Percentiles rank a stretch among this genome's conserved stretches.
phyloP scores from a whole-genome alignment of 2,329 filamentous ascomycete species.

The Rhynchosporium agropyri region DNA sequence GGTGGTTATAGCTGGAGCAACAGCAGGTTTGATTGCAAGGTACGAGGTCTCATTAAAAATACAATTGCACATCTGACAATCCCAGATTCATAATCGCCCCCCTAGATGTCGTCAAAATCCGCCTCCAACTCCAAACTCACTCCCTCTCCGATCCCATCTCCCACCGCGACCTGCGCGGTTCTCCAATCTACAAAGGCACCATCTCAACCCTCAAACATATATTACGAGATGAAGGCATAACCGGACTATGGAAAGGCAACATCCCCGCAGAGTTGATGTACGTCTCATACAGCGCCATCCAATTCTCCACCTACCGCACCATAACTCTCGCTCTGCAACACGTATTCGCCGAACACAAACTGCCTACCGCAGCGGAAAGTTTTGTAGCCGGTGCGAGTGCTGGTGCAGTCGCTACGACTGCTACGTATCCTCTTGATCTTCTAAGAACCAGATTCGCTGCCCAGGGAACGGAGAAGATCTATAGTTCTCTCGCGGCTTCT shows the following conservation, averaged over 20 bases:
- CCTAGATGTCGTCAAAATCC: slow-evolving; percentile 97
- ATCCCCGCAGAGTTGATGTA: slow-evolving; percentile 94
- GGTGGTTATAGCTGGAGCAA: slow-evolving; percentile 65
- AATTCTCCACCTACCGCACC: slow-evolving; percentile 87
- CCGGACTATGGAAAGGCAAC: slow-evolving; percentile 95
- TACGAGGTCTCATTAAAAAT: slow-evolving; percentile 42
- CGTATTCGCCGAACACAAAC: slow-evolving; percentile 43
- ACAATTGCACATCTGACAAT: slow-evolving; percentile 16
- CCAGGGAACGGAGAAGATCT: slow-evolving; percentile 81
- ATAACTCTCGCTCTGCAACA: slow-evolving; percentile 64
- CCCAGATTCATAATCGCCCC: slow-evolving; percentile 87
- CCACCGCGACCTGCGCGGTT: slow-evolving; percentile 50
- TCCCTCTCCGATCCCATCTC: slow-evolving; percentile 71
- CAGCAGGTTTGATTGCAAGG: slow-evolving; percentile 87
- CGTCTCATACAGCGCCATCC: slow-evolving; percentile 82
- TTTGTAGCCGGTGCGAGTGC: slow-evolving; percentile 84
- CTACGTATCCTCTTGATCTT: slow-evolving; percentile 91
- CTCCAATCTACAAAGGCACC: slow-evolving; percentile 72
- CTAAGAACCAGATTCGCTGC: slow-evolving; percentile 96
- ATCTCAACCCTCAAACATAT: slow-evolving; percentile 77
- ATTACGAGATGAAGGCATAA: slow-evolving; percentile 77
- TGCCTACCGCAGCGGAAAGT: slow-evolving; percentile 71
- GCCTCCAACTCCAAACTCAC: slow-evolving; percentile 89
- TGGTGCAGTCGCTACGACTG: slow-evolving; percentile 78
- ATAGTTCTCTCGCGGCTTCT: slow-evolving; percentile 69